Base-by-base conservation (phyloP, 306 rosid genomes). In the Quercus alba region DNA sequence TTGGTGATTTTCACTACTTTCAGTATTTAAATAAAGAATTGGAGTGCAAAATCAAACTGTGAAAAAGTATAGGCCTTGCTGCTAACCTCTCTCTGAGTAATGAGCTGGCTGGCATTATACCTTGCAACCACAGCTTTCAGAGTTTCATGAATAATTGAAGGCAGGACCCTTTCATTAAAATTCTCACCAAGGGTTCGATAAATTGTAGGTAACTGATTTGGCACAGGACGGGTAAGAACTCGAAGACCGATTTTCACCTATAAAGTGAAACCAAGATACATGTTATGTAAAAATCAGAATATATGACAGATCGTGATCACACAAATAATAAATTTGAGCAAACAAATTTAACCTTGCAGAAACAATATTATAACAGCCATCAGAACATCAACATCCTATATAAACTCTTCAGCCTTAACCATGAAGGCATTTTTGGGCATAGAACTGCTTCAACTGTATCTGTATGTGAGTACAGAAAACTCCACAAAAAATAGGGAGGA, bases 61-160 rank as follows among this genome's bases (percentile, higher is more conserved):
- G 5, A 41, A 28, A 71, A 55, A 49, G 5, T 13, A 70, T 5
- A 78, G 33, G 26, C 70, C 49, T 26, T 23, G 63, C 74, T 13
- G 25, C 72, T 77, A 74, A 91, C 98, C 97, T 92, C 97, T 87
- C 97, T 90, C 87, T 88, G 98, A 59, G 98, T 94, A 70, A 91
- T 85, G 70, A 94, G 98, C 83, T 92, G 97, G 82, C 98, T 91
- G 81, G 97, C 98, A 81, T 92, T 92, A 63, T 89, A 92, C 71
- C 79, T 94, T 31, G 97, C 98, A 72, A 94, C 93, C 77, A 94
- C 97, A 79, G 94, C 82, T 88, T 92, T 91, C 84, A 91, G 89
- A 86, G 98, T 92, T 86, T 92, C 97, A 54, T 94, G 92, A 55
- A 91, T 85, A 68, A 91, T 92, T 71, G 97, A 94, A 82, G 97